Evolutionary conservation across 2,329 filamentous ascomycete genomes (phyloP), one percentile per base, ranked within the genome.

Genomic region (Botrytis hyacinthi): DNA sequence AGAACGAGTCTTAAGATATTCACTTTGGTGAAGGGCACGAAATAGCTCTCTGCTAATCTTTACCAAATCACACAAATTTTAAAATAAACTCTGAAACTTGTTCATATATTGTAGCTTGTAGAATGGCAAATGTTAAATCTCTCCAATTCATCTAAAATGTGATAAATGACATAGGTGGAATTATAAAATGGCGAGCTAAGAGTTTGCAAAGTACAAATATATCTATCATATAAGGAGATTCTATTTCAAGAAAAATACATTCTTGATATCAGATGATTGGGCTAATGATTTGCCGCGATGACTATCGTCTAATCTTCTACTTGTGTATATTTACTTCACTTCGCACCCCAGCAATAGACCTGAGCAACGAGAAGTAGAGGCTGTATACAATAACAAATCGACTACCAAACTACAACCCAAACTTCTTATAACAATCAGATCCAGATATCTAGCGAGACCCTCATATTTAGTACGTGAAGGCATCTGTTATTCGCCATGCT

Each of bases 131-230:
- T 37, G 35, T 5, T 5, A 37, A 37, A 37, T 37, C 35, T 4
- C 6, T 16, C n/a, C n/a, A n/a, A 26, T n/a, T n/a, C 12, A 5
- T 51, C 10, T 12, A 26, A 51, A 1, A 10, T 51, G 9, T 1
- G 8, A 14, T 1, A 9, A 51, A 26, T 12, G 4, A 35, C 35
- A 35, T 35, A 3, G 18, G 44, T 46, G 44, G 20, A 9, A 22
- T 22, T 46, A 1, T 9, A 3, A 22, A 48, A 48, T 10, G 20
- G 22, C 4, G 46, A 26, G 22, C 46, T 51, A 6, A 51, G 10
- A 26, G 1, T 6, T 14, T 3, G 22, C 22, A 14, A 14, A 26
- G 10, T 26, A 1, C 1, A 4, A 51, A 2, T 14, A n/a, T 14
- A 5, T 51, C 0, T 1, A 48, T 5, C 22, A 4, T 26, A 12